phyloP scores from a whole-genome alignment of 345 rosid genomes.

The Aquilaria malaccensis region DNA sequence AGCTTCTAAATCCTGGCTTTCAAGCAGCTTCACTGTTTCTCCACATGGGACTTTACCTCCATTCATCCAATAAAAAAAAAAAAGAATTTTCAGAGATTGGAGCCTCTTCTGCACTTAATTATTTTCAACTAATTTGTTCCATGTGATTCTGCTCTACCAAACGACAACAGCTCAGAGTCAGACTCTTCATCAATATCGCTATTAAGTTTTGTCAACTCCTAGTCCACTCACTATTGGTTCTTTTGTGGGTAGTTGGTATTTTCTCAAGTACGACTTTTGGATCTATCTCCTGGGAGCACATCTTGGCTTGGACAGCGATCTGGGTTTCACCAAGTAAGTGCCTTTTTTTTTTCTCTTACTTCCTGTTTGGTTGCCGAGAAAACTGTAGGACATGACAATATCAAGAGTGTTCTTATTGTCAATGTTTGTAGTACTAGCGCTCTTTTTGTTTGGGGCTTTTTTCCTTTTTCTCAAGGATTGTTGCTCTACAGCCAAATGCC shows the following conservation, averaged over 20 bases:
- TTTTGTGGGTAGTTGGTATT: too few relatives aligned
- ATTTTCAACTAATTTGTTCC: conserved; percentile 15
- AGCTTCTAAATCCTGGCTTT: neutral
- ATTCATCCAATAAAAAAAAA: conserved; percentile 13
- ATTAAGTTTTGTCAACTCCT: neutral
- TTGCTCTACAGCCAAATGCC: conserved; percentile 9
- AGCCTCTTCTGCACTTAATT: neutral
- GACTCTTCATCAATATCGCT: conserved; percentile 10
- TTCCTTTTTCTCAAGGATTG: too few relatives aligned
- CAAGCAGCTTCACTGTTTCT: conserved; percentile 5
- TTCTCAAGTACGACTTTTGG: too few relatives aligned
- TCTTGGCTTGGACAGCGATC: neutral
- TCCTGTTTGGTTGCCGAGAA: conserved; percentile 1
- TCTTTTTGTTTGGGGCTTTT: too few relatives aligned
- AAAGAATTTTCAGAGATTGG: neutral
- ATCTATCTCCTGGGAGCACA: too few relatives aligned
- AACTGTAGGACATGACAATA: neutral
- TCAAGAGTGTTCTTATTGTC: too few relatives aligned
- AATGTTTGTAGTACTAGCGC: too few relatives aligned
- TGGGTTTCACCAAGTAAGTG: neutral
- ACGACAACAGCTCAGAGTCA: conserved; percentile 31
- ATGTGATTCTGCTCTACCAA: conserved; percentile 33
- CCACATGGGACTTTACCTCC: conserved; percentile 20
- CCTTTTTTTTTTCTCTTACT: neutral
- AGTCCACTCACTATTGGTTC: neutral